Conservation (phyloP, 805 yeast species). For the Candida patagonica region DNA sequence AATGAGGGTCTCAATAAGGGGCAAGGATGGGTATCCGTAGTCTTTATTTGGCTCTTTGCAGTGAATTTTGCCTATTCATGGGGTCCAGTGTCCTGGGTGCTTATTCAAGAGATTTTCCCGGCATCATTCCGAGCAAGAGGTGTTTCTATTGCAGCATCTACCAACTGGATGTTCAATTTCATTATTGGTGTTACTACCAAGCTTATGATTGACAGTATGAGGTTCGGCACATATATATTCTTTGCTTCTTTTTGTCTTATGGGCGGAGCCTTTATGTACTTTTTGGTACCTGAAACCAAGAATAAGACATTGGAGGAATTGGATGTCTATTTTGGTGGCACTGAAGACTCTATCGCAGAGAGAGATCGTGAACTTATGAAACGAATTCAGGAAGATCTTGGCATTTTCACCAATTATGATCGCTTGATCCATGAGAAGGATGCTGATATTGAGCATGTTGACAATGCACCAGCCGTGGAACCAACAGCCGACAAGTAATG, state of each 20-base stretch:
- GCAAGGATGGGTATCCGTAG: constrained; percentile 46
- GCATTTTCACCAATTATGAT: constrained; percentile 16
- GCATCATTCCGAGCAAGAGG: constrained; percentile 63
- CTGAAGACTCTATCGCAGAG: constrained; percentile 17
- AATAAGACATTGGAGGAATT: constrained; percentile 64
- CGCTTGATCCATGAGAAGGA: constrained; percentile 7
- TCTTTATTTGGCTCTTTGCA: constrained; percentile 47
- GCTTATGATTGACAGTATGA: constrained; percentile 19
- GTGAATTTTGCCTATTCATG: constrained; percentile 47
- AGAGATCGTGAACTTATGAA: constrained; percentile 19
- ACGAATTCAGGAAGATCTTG: constrained; percentile 17
- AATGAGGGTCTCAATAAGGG: constrained; percentile 22
- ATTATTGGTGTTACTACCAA: constrained; percentile 23
- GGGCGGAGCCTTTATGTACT: constrained; percentile 19
- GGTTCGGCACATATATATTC: constrained; percentile 24
- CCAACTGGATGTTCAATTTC: constrained; percentile 58
- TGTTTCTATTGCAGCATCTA: constrained; percentile 51
- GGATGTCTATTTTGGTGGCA: constrained; percentile 32
- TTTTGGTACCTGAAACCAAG: constrained; percentile 65
- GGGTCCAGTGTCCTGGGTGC: constrained; percentile 53
- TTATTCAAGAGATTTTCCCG: constrained; percentile 58
- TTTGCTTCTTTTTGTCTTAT: constrained; percentile 22
- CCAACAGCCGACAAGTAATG: too few relatives aligned
- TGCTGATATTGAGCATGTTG: constrained; percentile 6
- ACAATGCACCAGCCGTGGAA: constrained; percentile 9